Evolutionary conservation across 106 monocot species (phyloP).

Genomic region (Xerophyta viscosa): DNA sequence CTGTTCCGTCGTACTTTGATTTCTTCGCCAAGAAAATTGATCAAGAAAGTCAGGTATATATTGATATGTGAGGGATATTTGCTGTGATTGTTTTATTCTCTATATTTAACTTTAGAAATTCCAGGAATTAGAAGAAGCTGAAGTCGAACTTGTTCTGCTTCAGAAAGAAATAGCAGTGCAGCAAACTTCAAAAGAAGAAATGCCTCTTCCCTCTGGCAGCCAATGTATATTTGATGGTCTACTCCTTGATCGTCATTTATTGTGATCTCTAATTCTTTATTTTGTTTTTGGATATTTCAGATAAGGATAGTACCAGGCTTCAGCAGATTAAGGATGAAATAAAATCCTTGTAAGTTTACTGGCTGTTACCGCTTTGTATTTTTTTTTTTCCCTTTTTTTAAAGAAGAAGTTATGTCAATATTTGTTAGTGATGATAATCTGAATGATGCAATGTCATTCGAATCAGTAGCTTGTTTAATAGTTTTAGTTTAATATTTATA

Average conservation of each 20-base stretch:
- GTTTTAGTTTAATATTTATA: no score
- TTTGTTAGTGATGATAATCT: no score
- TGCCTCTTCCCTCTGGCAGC: constrained; percentile 12
- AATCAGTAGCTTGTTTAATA: no score
- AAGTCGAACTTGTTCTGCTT: constrained; percentile 87
- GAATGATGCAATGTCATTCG: no score
- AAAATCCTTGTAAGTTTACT: constrained; percentile 58
- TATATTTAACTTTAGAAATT: constrained; percentile 7
- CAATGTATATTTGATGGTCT: constrained; percentile 19
- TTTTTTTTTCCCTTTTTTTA: no score
- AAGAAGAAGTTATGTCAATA: no score
- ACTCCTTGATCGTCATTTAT: background rate
- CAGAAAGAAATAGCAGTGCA: constrained; percentile 63
- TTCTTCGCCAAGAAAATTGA: constrained; percentile 70
- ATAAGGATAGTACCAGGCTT: constrained; percentile 45
- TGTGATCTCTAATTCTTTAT: constrained; percentile 4
- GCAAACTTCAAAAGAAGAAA: constrained; percentile 24
- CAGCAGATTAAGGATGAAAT: constrained; percentile 73
- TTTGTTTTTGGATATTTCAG: constrained; percentile 19
- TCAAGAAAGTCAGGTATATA: constrained; percentile 57
- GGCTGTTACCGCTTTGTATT: no score
- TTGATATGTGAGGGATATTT: background rate
- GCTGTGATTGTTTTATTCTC: background rate
- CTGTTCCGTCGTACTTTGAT: constrained; percentile 71
- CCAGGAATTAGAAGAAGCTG: constrained; percentile 93